These are phyloP conservation scores for Nicotiana otophora DNA, from an alignment of 257 asterid genomes.

Conservation along the genomic window DNA sequence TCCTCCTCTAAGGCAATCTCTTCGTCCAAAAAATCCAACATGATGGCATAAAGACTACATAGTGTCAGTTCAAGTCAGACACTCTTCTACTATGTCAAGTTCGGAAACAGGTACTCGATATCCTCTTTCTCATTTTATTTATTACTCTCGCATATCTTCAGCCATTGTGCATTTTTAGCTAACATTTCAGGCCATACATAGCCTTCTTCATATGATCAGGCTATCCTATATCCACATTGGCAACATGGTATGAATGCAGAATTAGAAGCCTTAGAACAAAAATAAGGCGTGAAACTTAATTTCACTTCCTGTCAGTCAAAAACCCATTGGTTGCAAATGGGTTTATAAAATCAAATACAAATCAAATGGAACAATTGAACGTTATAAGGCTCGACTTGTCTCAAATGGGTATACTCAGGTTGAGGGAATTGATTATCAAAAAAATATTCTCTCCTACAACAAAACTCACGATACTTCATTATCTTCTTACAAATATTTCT, in stretches of 20 bases:
- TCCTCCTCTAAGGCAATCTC: not conserved
- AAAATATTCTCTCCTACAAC: not conserved
- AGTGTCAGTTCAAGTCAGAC: not conserved
- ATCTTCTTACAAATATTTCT: not conserved
- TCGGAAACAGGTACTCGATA: not conserved
- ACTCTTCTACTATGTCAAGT: not conserved
- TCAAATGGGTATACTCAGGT: slow-evolving; percentile 6
- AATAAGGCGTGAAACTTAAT: not conserved
- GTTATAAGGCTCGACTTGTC: slow-evolving; percentile 6
- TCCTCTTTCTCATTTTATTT: slow-evolving; percentile 7
- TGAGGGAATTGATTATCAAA: not conserved
- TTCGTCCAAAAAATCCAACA: not conserved
- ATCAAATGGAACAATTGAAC: not conserved
- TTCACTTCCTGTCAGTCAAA: not conserved
- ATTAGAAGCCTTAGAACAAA: not conserved
- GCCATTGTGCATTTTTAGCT: not conserved
- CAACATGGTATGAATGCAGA: not conserved
- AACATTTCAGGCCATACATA: not conserved
- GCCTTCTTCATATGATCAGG: not conserved
- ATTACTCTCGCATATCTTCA: not conserved
- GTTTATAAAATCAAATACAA: not conserved
- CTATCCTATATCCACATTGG: not conserved
- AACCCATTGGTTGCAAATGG: slow-evolving; percentile 4
- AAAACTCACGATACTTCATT: slow-evolving; percentile 3
- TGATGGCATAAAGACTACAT: not conserved